Conservation (phyloP, 345 rosid species). For the Rhizophora mangle region DNA sequence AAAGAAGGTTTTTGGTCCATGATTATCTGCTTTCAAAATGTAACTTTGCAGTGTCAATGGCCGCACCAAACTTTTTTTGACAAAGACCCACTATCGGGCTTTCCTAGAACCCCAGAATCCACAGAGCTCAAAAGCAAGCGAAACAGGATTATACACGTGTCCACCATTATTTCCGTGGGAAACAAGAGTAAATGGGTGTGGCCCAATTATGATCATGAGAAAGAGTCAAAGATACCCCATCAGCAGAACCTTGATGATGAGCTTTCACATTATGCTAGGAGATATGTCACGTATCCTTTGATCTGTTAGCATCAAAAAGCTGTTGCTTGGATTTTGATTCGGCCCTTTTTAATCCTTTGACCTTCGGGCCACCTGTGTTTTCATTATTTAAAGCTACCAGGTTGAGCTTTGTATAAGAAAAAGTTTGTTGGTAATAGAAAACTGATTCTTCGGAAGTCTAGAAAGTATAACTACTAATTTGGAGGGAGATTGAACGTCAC, state of each 20-base stretch:
- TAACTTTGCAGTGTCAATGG: conserved; percentile 9
- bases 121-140: conserved; percentile 2
- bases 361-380: not conserved
- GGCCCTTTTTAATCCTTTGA: not conserved
- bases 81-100: conserved; percentile 10
- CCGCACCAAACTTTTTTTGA: conserved; percentile 23
- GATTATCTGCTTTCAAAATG: conserved; percentile 23
- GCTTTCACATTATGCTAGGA: conserved; percentile 9
- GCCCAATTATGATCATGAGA: conserved; percentile 37
- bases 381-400: not conserved
- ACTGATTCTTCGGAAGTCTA: not conserved
- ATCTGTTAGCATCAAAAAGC: conserved; percentile 10
- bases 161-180: conserved; percentile 24
- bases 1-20: conserved; percentile 26
- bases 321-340: conserved; percentile 7
- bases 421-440: not conserved
- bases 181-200: conserved; percentile 36
- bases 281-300: not conserved
- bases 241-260: conserved; percentile 17
- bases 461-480: not conserved
- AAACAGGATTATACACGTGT: conserved; percentile 9
- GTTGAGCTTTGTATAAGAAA: not conserved
- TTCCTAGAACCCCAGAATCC: conserved; percentile 18
- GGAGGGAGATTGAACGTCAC: not conserved
- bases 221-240: conserved; percentile 2